Evolutionary conservation across 2,329 filamentous ascomycete species (phyloP), one percentile per base, ranked within the genome.

Genomic region (Lachnellula subtilissima): DNA sequence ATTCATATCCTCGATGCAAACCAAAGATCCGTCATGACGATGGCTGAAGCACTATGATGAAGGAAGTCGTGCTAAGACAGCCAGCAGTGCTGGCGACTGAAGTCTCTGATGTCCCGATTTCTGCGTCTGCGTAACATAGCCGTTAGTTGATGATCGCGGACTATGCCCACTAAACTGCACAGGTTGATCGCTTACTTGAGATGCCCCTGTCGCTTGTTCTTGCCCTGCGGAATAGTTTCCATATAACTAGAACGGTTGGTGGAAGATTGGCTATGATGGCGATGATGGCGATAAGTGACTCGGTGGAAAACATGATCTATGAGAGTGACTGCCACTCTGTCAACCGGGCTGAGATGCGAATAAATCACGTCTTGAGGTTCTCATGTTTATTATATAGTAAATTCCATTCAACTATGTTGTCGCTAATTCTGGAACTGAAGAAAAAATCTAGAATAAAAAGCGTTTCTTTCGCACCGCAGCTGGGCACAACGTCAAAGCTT

Each of bases 221-320:
- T 28, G 6, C n/a, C 50, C 40, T 37, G 39, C 42, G 50, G 23
- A 46, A 54, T 43, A 54, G 36, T 35, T 50, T 50, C 52, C 46
- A 50, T 23, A 54, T 19, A 43, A 49, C 37, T 22, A 54, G 45
- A 17, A 23, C 35, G 17, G 52, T 39, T 17, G 52, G 52, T 48
- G 52, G 45, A 32, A 53, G 52, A 48, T 48, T 53, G 52, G 48
- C 46, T 12, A 54, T 35, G 23, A 54, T 48, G 43, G 52, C 45
- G 35, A 50, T 11, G 17, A 54, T 50, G 46, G 46, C 36, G 25
- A 54, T 54, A n/a, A 54, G 32, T 48, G 45, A 17, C 52, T 54
- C 36, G 36, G 32, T 54, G 35, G 45, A 49, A 19, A 54, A 46
- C 45, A 36, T 15, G 45, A 54, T 50, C 15, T 46, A 49, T n/a